A percentile compares a stretch with the other conserved stretches of the same genome.
Conservation (phyloP, 768 basidiomycete species). For the Xerocomellus intermedius region DNA sequence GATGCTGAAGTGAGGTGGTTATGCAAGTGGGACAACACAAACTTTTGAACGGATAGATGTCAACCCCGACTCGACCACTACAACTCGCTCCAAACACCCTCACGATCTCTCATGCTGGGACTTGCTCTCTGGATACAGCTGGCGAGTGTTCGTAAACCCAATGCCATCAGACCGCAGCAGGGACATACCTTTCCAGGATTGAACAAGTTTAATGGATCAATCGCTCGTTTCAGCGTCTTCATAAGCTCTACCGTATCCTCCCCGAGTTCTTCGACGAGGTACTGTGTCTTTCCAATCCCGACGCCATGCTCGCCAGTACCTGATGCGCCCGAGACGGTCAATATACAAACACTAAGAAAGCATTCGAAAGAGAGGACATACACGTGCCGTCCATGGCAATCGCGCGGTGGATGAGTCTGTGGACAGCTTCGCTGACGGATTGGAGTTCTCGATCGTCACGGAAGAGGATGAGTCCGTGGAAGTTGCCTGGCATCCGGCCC, state of each 20-base stretch:
- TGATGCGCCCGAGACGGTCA: slow-evolving; percentile 25
- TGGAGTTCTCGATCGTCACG: slow-evolving; percentile 56
- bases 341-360: neutral
- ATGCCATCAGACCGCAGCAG: neutral
- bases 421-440: slow-evolving; percentile 56
- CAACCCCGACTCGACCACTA: neutral
- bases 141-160: neutral
- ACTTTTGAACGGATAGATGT: neutral
- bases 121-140: slow-evolving; percentile 22
- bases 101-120: neutral
- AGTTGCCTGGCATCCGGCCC: slow-evolving; percentile 37
- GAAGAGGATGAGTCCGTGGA: slow-evolving; percentile 54
- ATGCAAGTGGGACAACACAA: neutral
- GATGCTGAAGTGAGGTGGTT: too few species aligned
- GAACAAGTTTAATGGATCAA: slow-evolving; percentile 79
- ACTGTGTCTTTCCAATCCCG: slow-evolving; percentile 83
- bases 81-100: neutral
- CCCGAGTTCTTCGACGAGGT: slow-evolving; percentile 81
- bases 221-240: slow-evolving; percentile 75
- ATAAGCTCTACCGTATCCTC: slow-evolving; percentile 78
- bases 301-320: slow-evolving; percentile 89
- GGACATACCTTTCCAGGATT: slow-evolving; percentile 74
- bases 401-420: slow-evolving; percentile 70
- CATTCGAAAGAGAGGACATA: slow-evolving; percentile 31
- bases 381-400: slow-evolving; percentile 76